Percentiles rank a stretch among this genome's conserved stretches.
These are phyloP conservation scores for Penicillium psychrofluorescens DNA, from an alignment of 495 filamentous ascomycete genomes.

Conservation along the genomic window DNA sequence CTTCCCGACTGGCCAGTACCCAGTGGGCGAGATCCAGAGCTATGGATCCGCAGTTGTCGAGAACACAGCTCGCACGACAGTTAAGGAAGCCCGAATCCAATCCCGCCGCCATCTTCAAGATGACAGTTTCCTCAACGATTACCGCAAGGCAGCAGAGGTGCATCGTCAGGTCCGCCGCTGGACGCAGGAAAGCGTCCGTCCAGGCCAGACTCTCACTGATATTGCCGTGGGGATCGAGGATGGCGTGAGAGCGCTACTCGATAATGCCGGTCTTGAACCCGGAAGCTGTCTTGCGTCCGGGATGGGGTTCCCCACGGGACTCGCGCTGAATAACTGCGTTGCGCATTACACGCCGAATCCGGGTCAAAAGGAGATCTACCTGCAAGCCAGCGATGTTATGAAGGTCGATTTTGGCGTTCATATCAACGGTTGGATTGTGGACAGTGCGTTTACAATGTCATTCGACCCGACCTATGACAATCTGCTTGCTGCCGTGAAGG, in stretches of 20 bases:
- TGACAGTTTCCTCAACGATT: conserved; percentile 49
- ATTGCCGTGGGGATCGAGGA: conserved; percentile 58
- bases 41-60: conserved; percentile 35
- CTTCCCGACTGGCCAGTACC: conserved; percentile 44
- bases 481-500: conserved; percentile 52
- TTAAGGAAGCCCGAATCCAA: conserved; percentile 50
- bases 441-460: conserved; percentile 56
- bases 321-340: conserved; percentile 53
- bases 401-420: conserved; percentile 65
- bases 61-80: conserved; percentile 51
- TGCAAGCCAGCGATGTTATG: conserved; percentile 53
- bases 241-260: conserved; percentile 49
- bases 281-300: conserved; percentile 50
- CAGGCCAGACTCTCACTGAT: conserved; percentile 49
- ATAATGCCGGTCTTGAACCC: conserved; percentile 49
- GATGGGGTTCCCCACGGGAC: conserved; percentile 57
- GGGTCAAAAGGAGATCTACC: conserved; percentile 48
- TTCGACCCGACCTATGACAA: conserved; percentile 58
- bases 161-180: conserved; percentile 56
- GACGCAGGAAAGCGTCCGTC: conserved; percentile 48
- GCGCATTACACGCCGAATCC: conserved; percentile 61
- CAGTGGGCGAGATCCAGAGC: conserved; percentile 43
- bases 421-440: conserved; percentile 58
- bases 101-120: conserved; percentile 41
- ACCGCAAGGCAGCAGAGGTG: conserved; percentile 53